Base-by-base conservation (phyloP, 176 grass and related monocot species). In the Oryza meyeriana region DNA sequence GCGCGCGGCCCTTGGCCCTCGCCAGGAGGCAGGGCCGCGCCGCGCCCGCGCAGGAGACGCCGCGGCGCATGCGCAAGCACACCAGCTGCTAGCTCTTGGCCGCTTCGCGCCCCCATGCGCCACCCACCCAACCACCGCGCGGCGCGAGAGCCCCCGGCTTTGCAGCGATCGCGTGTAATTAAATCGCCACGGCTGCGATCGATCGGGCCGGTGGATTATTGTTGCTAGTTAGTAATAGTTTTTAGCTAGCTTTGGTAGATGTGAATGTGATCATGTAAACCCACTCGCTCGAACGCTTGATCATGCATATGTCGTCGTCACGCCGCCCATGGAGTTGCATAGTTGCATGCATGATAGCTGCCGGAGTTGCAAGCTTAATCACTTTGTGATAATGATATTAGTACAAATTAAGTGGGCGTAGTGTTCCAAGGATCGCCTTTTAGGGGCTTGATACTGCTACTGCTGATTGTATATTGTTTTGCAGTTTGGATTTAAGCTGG, bases 51-150 rank as follows among this genome's bases (percentile, higher is more conserved):
- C 10, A 6, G 24, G 18, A 4, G n/a, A 27, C 35, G 63, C 73
- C 20, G 66, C 65, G 66, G 70, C 42, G 6, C 77, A 12, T 12
- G 47, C 84, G n/a, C n/a, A n/a, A n/a, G n/a, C n/a, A n/a, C n/a
- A n/a, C n/a, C n/a, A n/a, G n/a, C 7, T 2, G 11, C 20, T 28
- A 33, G 10, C 16, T 17, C 16, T 17, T 31, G 85, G 63, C 78
- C 63, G 38, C 71, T 82, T 64, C 29, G 79, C 52, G 29, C 79
- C 18, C 78, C 79, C 64, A 77, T 87, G 52, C 79, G 85, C 79
- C 85, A 71, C 22, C 26, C 10, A 6, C 6, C 2, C 6, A 2
- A 4, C 12, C 12, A 2, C 44, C 45, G 14, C 45, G 41, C 41
- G 6, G 50, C 18, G 5, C 18, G 47, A 50, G 14, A 48, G 18